Percentiles rank a stretch among this genome's conserved stretches.
Conservation (phyloP, 345 rosid species). For the Populus ilicifolia region DNA sequence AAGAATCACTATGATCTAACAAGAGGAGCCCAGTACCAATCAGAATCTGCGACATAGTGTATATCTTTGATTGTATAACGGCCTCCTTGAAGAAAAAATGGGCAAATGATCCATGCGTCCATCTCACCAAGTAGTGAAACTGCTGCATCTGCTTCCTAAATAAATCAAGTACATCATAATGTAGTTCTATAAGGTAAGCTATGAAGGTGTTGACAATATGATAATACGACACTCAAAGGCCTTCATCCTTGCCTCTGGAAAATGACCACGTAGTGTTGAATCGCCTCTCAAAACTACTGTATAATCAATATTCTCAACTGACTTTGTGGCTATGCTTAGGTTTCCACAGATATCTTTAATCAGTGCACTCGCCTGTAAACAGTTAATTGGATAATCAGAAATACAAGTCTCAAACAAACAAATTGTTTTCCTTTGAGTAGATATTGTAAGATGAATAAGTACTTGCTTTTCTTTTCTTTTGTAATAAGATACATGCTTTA, state of each 20-base stretch:
- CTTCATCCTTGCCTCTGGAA: slow-evolving; percentile 70
- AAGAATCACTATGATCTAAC: neutral
- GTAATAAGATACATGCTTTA: slow-evolving; percentile 4
- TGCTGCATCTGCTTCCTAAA: slow-evolving; percentile 88
- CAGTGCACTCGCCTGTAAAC: slow-evolving; percentile 64
- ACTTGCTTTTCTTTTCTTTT: neutral
- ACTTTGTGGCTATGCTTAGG: slow-evolving; percentile 59
- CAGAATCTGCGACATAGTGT: slow-evolving; percentile 91
- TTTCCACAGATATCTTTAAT: slow-evolving; percentile 71
- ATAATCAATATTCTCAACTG: slow-evolving; percentile 51
- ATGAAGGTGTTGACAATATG: neutral
- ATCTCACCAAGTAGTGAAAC: slow-evolving; percentile 81
- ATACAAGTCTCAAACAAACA: slow-evolving; percentile 9
- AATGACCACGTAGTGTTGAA: slow-evolving; percentile 96
- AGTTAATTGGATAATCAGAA: slow-evolving; percentile 18
- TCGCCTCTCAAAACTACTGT: slow-evolving; percentile 93
- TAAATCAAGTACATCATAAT: slow-evolving; percentile 17
- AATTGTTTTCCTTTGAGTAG: neutral
- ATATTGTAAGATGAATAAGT: neutral
- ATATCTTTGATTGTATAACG: slow-evolving; percentile 82
- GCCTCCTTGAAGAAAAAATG: slow-evolving; percentile 97
- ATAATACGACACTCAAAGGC: slow-evolving; percentile 1
- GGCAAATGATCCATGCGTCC: slow-evolving; percentile 96
- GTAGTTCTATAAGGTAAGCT: slow-evolving; percentile 1
- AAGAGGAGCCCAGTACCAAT: slow-evolving; percentile 40